phyloP scores from a whole-genome alignment of 2,329 filamentous ascomycete species.

The Calonectria crousiana region DNA sequence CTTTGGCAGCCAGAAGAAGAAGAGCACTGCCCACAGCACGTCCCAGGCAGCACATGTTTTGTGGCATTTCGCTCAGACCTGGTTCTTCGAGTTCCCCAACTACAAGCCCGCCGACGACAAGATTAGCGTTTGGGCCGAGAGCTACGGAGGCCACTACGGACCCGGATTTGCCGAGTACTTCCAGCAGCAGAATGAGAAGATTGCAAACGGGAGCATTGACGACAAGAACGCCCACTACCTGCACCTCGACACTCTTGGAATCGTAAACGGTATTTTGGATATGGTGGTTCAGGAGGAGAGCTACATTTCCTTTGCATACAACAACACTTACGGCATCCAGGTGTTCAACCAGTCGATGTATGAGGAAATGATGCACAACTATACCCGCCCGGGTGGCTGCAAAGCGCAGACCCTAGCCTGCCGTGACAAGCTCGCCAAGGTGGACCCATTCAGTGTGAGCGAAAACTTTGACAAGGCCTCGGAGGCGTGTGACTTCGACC shows the following conservation, averaged over 20 bases:
- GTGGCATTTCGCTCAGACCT: slow-evolving; percentile 76
- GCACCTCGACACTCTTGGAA: slow-evolving; percentile 72
- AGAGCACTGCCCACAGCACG: slow-evolving; percentile 61
- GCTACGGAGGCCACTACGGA: slow-evolving; percentile 78
- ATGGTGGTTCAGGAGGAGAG: slow-evolving; percentile 69
- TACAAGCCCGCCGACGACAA: slow-evolving; percentile 67
- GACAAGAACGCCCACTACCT: slow-evolving; percentile 61
- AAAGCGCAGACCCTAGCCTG: slow-evolving; percentile 65
- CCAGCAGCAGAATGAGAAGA: slow-evolving; percentile 72
- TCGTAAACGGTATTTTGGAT: slow-evolving; percentile 79
- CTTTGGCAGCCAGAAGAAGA: slow-evolving; percentile 45
- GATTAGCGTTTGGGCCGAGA: slow-evolving; percentile 76
- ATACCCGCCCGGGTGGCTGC: slow-evolving; percentile 60
- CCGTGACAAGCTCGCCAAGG: slow-evolving; percentile 59
- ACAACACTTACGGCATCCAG: slow-evolving; percentile 73
- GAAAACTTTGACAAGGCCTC: background rate
- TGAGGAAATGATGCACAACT: slow-evolving; percentile 45
- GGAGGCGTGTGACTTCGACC: background rate
- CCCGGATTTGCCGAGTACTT: slow-evolving; percentile 70
- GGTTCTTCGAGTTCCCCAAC: slow-evolving; percentile 68
- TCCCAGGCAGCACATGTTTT: slow-evolving; percentile 66
- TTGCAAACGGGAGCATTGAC: slow-evolving; percentile 44
- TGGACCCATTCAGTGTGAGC: slow-evolving; percentile 50
- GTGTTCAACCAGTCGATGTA: slow-evolving; percentile 62
- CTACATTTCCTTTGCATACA: slow-evolving; percentile 68